Evolutionary conservation across 805 yeast species (phyloP), one percentile per base, ranked within the genome.

Genomic region (Pichia manshurica): DNA sequence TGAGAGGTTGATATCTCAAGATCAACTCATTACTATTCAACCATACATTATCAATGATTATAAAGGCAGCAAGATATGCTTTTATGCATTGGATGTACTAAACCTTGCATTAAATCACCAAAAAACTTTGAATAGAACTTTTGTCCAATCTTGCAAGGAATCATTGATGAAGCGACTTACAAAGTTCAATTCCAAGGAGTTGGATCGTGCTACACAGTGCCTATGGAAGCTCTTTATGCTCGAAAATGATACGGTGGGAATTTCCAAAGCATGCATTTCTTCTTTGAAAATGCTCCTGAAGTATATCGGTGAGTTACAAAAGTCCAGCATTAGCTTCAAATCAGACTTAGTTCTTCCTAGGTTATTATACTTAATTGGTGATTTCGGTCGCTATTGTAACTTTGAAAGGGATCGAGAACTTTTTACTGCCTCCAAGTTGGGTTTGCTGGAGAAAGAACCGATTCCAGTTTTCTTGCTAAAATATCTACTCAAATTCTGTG

Each of bases 161-260:
- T 69, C 77, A 2, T 56, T 87, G n/a, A 59, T 85, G 51, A 68
- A 68, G 31, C 66, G 77, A 29, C 61, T 87, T 29, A 81, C 90
- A 2, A 82, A 77, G 51, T 75, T 82, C 64, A 75, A 72, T 44
- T 71, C 73, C 0, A 69, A 61, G 48, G 93, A 86, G 54, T 62
- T 87, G 8, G 77, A 77, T n/a, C 82, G 81, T 57, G 95, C 91
- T 0, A 74, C 87, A 61, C 88, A 89, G 1, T 72, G 87, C 48
- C 64, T 79, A 4, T 81, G 88, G 84, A 63, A 62, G 8, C 65
- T 86, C 0, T 72, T 85, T 2, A 35, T 37, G 3, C 63, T 75
- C 55, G 68, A 72, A 36, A 64, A 70, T 1, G 79, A 77, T 43
- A 71, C 75, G 0, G 47, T 57, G 0, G 76, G 77, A 51, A 56